Evolutionary conservation across 164 flowering plant species (phyloP), one percentile per base, ranked within the genome.

Genomic region (Vitis riparia): DNA sequence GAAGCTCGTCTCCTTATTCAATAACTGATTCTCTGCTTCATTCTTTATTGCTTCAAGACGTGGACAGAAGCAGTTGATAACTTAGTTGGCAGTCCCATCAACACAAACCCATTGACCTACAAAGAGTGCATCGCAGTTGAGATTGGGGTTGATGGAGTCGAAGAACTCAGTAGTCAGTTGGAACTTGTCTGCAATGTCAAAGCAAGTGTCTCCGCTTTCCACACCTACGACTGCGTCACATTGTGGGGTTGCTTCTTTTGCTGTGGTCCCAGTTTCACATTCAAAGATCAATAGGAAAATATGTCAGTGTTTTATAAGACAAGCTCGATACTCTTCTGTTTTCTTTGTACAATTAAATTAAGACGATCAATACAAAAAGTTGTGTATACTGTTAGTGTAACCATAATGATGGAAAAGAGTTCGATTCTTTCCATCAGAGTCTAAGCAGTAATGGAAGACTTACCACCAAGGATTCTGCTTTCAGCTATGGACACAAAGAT

Each of bases 101-200:
- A 76, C 59, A 52, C 79, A 79, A 51, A 79, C 15, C 82, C 86
- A 83, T 65, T 81, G 78, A 56, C 83, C 86, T 15, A 78, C 75
- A 13, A 84, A 84, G 68, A 84, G 76, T 3, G 11, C 44, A 10
- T 44, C 19, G 64, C 87, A 79, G 48, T 67, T 70, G 59, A 81
- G 61, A 27, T 78, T 81, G 6, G 87, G 87, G 68, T 81, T 84
- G 56, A 84, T 64, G 23, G 76, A 49, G 11, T 44, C 16, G 32
- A 81, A 84, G 47, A 29, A 17, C 1, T 10, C 27, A 2, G 70
- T 60, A 0, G 79, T 69, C 66, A 78, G 3, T 14, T 76, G 62
- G 71, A 71, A 70, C 11, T 1, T 13, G 57, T 79, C 19, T 4
- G 66, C 51, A 13, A 84, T 61, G 0, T 10, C 73, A 50, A 74